These are phyloP conservation scores for Aegilops umbellulata DNA, from an alignment of 176 grass and related monocot species.

Conservation along the genomic window DNA sequence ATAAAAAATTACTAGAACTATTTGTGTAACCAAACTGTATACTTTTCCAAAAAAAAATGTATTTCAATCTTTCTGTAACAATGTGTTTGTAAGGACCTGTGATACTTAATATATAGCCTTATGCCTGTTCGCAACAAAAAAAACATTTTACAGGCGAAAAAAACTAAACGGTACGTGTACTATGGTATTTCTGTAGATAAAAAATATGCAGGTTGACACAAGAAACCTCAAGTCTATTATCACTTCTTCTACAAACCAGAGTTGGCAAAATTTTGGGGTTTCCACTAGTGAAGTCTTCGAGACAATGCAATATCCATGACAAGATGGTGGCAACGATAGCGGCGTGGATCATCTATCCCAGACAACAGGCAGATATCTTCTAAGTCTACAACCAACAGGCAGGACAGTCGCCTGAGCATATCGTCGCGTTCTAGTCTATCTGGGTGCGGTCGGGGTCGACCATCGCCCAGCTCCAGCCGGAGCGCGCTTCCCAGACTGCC, in stretches of 20 bases:
- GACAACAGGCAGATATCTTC: neutral
- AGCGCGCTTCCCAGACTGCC: conserved; percentile 35
- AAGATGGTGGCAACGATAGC: neutral
- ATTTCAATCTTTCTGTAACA: too few species aligned
- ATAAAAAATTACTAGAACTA: too few species aligned
- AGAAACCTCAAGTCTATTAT: neutral
- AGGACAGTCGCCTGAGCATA: neutral
- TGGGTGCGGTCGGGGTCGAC: conserved; percentile 29
- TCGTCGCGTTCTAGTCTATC: neutral
- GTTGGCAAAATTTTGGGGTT: neutral
- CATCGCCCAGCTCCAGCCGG: conserved; percentile 53
- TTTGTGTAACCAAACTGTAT: too few species aligned
- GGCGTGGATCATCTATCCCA: neutral
- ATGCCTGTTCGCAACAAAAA: too few species aligned
- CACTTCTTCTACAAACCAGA: neutral
- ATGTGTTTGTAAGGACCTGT: too few species aligned
- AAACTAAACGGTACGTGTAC: neutral
- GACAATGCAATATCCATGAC: neutral
- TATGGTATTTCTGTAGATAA: neutral
- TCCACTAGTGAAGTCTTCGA: neutral
- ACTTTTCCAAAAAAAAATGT: too few species aligned
- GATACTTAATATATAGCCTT: too few species aligned
- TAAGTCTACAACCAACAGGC: neutral
- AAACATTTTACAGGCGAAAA: neutral
- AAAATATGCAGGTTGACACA: neutral